Conservation (phyloP, 768 basidiomycete species). For the Chlorophyllum brunneum region DNA sequence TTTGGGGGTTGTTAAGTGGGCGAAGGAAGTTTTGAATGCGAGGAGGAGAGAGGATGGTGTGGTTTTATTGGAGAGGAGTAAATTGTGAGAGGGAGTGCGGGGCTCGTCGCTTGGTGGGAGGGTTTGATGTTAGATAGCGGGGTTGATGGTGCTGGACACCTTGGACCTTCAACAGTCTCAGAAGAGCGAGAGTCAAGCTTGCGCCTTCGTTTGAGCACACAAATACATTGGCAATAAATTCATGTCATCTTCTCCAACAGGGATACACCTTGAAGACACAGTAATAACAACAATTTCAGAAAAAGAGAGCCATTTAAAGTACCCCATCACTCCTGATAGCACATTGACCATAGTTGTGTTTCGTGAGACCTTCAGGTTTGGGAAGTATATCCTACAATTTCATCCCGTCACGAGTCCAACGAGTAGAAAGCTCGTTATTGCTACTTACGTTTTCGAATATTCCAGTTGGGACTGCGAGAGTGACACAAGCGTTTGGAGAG, state of each 20-base stretch:
- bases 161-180: neutral
- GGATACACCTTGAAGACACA: too few relatives aligned
- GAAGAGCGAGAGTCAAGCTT: too few relatives aligned
- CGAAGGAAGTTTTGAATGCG: conserved; percentile 28
- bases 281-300: too few relatives aligned
- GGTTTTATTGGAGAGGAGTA: conserved; percentile 2
- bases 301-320: conserved; percentile 13
- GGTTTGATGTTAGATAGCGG: too few relatives aligned
- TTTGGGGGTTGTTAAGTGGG: conserved; percentile 46
- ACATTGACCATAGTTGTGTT: conserved; percentile 59
- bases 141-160: too few relatives aligned
- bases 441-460: conserved; percentile 71
- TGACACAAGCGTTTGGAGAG: conserved; percentile 77
- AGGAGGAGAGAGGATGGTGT: neutral
- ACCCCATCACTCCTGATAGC: conserved; percentile 64
- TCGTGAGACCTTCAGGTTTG: conserved; percentile 56
- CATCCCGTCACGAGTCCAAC: neutral
- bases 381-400: conserved; percentile 63
- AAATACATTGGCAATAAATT: too few relatives aligned
- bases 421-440: neutral
- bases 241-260: too few relatives aligned
- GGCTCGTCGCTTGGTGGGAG: neutral
- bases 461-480: conserved; percentile 67
- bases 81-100: neutral
- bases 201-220: too few relatives aligned